Evolutionary conservation across 768 basidiomycete species (phyloP), one percentile per base, ranked within the genome.

Genomic region (Mycena polygramma): DNA sequence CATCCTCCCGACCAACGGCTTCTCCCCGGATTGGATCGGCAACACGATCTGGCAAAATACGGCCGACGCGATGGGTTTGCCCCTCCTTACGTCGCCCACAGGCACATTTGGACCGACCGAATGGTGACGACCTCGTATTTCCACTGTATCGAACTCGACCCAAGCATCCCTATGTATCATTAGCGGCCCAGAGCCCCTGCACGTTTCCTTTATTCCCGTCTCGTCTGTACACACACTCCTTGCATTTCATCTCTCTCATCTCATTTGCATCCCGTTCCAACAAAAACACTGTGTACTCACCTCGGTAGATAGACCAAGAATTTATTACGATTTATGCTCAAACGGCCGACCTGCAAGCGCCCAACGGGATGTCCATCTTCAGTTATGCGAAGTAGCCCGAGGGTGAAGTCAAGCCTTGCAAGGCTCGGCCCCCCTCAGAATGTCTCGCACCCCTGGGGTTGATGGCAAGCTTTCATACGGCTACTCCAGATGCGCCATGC

Each of bases 11-110:
- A 90, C 86, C 73, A 88, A 88, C 58, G 85, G 90, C 77, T 68
- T 91, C 74, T 75, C 76, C 46, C 77, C 94, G 69, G 81, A 86
- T 52, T 95, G 94, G 94, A 94, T 93, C 92, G 94, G 94, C 15
- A 95, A 95, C 80, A 85, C 83, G 71, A 90, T 88, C 15, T 94
- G 91, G 91, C 78, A 83, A 74, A 89, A 89, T 51, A 95, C 91
- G 19, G 92, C 90, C 19, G 94, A 95, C 77, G 86, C 85, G 4
- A 79, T 86, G 53, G 91, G 90, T 55, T 80, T 85, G 13, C 89
- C 92, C 0, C 78, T 91, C 46, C 53, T 69, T 10, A 58, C 39
- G 5, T 58, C 71, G n/a, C 39, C 46, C 15, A 71, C 52, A 13
- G 71, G 62, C 37, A 57, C 68, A 26, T 72, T 72, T 24, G 71